phyloP scores from a whole-genome alignment of 768 basidiomycete genomes.

The Boletus coccyginus region DNA sequence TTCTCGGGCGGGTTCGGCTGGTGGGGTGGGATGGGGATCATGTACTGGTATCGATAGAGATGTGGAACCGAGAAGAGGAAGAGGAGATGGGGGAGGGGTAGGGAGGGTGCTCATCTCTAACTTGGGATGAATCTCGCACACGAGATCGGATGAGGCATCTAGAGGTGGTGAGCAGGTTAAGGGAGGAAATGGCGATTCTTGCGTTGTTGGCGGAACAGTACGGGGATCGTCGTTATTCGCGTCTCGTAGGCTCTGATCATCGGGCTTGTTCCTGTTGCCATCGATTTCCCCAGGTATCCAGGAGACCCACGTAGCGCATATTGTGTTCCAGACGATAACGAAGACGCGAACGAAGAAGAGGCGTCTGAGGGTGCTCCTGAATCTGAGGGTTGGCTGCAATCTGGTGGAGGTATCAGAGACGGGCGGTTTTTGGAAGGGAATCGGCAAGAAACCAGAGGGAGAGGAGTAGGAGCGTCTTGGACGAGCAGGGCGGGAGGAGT shows the following conservation, averaged over 20 bases:
- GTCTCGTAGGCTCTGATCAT: conserved; percentile 5
- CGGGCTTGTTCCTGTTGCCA: conserved; percentile 8
- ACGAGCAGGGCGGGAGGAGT: conserved; percentile 27
- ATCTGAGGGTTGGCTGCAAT: conserved; percentile 39
- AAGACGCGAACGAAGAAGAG: conserved; percentile 73
- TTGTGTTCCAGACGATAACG: conserved; percentile 63
- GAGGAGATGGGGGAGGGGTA: conserved; percentile 25
- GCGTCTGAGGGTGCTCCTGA: conserved; percentile 45
- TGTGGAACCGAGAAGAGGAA: conserved; percentile 7
- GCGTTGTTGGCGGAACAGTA: conserved; percentile 19
- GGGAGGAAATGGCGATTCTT: conserved; percentile 16
- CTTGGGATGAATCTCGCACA: conserved; percentile 7
- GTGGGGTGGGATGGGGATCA: conserved; percentile 15
- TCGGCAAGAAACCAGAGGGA: conserved; percentile 47
- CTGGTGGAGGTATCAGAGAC: conserved; percentile 32
- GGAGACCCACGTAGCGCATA: conserved; percentile 62
- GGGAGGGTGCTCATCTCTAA: conserved; percentile 20
- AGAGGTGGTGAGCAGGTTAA: conserved; percentile 25
- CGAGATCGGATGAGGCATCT: conserved; percentile 12
- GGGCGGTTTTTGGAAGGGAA: conserved; percentile 34
- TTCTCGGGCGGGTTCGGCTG: conserved; percentile 36
- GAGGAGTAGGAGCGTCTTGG: conserved; percentile 65
- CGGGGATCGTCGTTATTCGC: conserved; percentile 13
- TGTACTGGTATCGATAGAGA: conserved; percentile 11
- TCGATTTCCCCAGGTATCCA: conserved; percentile 28